These are phyloP conservation scores for Fusarium marasasianum DNA, from an alignment of 2,329 filamentous ascomycete species.

Conservation along the genomic window DNA sequence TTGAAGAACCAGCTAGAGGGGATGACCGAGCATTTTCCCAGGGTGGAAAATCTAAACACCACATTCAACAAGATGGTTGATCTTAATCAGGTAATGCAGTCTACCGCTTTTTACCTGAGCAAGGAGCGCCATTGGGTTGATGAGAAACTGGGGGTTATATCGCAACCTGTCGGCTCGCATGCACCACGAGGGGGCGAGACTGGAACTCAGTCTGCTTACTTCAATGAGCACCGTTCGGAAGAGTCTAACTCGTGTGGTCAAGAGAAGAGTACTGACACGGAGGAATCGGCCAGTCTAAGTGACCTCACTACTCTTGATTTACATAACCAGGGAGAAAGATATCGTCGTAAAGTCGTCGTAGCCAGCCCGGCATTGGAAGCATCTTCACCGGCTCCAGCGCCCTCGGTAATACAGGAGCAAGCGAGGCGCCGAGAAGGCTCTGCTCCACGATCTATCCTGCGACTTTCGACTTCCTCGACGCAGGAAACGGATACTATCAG, in stretches of 20 bases:
- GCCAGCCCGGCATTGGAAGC: slow-evolving; percentile 42
- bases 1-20: slow-evolving; percentile 40
- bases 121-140: slow-evolving; percentile 45
- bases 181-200: not conserved
- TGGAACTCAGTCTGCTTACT: not conserved
- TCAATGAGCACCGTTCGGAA: not conserved
- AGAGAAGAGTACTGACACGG: not conserved
- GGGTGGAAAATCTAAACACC: slow-evolving; percentile 38
- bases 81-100: slow-evolving; percentile 42
- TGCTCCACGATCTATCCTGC: slow-evolving; percentile 49
- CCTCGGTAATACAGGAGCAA: slow-evolving; percentile 51
- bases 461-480: slow-evolving; percentile 24
- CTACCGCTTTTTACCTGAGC: slow-evolving; percentile 43
- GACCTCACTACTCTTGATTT: not conserved
- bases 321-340: slow-evolving; percentile 5
- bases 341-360: slow-evolving; percentile 47
- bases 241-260: not conserved
- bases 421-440: slow-evolving; percentile 45
- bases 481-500: slow-evolving; percentile 10
- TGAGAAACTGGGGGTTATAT: slow-evolving; percentile 28
- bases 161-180: not conserved
- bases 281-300: not conserved
- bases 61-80: slow-evolving; percentile 41
- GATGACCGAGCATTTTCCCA: slow-evolving; percentile 38
- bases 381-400: slow-evolving; percentile 39